Evolutionary conservation across 352 stramenopile species (phyloP).

Genomic region (Pythium aquatile): DNA sequence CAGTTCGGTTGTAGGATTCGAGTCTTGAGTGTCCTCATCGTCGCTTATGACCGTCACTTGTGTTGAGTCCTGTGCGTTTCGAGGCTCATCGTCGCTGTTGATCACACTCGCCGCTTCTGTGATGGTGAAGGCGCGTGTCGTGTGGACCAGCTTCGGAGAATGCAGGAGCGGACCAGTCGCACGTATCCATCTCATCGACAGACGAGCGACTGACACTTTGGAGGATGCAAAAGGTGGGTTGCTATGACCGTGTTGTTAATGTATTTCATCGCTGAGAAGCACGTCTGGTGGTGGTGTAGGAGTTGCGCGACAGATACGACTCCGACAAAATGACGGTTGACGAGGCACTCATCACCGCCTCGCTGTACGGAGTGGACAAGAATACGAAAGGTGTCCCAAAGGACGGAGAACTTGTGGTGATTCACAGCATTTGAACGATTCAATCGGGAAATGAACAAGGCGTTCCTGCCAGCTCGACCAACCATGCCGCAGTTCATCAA

Average conservation of each 20-base stretch:
- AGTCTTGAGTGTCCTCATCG: no score
- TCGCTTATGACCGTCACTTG: no score
- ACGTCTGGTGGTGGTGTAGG: no score
- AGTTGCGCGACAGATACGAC: neutral
- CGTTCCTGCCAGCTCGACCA: conserved; percentile 13
- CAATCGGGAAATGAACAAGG: no score
- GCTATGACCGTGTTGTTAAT: neutral
- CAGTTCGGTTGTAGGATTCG: no score
- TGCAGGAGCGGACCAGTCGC: neutral
- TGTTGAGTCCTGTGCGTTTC: no score
- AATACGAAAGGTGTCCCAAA: neutral
- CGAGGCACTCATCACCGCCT: conserved; percentile 1
- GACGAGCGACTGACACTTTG: neutral
- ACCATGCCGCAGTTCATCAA: conserved; percentile 3
- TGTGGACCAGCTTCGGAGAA: conserved; percentile 4
- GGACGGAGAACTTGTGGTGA: neutral
- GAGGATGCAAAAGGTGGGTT: conserved; percentile 12
- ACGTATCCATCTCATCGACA: conserved; percentile 14
- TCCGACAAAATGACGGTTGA: conserved; percentile 3
- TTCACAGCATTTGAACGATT: conserved; percentile 5
- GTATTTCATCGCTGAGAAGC: no score
- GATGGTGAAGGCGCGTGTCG: neutral
- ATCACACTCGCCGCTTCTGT: neutral
- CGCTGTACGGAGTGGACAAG: conserved; percentile 6
- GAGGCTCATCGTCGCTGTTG: no score